These are phyloP conservation scores for Solanum clarkiae DNA, from an alignment of 257 asterid species.

Conservation along the genomic window DNA sequence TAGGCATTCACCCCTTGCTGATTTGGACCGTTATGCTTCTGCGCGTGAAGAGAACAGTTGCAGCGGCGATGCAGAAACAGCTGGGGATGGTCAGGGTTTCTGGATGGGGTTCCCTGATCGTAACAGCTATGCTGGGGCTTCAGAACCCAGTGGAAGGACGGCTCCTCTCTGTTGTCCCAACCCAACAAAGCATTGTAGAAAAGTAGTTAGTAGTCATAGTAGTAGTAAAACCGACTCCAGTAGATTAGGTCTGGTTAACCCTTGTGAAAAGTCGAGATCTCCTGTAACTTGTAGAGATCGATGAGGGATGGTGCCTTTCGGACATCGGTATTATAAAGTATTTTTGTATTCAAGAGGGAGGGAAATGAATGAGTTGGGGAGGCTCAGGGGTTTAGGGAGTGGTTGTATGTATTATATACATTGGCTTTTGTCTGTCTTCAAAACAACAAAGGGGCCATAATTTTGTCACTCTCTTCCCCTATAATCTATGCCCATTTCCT, in stretches of 20 bases:
- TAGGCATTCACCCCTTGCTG: slow-evolving; percentile 28
- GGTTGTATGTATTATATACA: slow-evolving; percentile 11
- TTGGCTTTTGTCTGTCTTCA: slow-evolving; percentile 9
- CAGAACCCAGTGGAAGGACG: slow-evolving; percentile 3
- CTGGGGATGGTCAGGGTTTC: slow-evolving; percentile 7
- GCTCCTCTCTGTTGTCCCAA: slow-evolving; percentile 15
- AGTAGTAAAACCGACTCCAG: slow-evolving; percentile 25
- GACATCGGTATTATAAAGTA: neutral
- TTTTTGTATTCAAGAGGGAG: slow-evolving; percentile 4
- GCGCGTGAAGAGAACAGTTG: slow-evolving; percentile 8
- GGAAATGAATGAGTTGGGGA: slow-evolving; percentile 10
- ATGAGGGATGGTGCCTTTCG: slow-evolving; percentile 10
- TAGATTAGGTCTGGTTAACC: slow-evolving; percentile 28
- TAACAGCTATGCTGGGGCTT: neutral
- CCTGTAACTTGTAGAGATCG: slow-evolving; percentile 31
- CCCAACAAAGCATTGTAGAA: slow-evolving; percentile 21
- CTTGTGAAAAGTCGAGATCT: slow-evolving; percentile 16
- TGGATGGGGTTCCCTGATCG: slow-evolving; percentile 2
- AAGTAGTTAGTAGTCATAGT: slow-evolving; percentile 26
- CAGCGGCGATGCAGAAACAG: slow-evolving; percentile 5
- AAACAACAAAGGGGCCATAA: slow-evolving; percentile 18
- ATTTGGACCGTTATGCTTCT: slow-evolving; percentile 29
- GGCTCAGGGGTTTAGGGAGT: slow-evolving; percentile 19
- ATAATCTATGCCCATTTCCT: neutral
- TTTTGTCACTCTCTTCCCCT: slow-evolving; percentile 33